phyloP scores from a whole-genome alignment of 495 filamentous ascomycete genomes.

The Penicillium argentinense region DNA sequence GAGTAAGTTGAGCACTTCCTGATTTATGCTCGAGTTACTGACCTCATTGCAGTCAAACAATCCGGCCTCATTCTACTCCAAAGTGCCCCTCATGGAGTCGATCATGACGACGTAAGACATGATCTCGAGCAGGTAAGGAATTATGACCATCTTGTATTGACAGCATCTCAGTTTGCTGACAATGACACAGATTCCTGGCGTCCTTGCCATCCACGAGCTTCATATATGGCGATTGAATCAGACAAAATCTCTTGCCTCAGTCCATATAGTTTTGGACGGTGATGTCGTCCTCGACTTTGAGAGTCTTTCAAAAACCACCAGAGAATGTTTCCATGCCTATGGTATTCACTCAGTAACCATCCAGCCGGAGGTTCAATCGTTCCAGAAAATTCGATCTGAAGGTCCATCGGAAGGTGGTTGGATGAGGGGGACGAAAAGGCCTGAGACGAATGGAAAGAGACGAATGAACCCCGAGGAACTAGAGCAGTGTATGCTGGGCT shows the following conservation, averaged over 20 bases:
- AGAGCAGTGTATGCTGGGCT: conserved; percentile 5
- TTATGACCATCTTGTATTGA: background rate
- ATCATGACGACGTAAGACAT: conserved; percentile 70
- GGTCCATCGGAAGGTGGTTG: background rate
- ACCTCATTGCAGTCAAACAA: conserved; percentile 24
- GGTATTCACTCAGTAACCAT: conserved; percentile 46
- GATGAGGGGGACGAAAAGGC: background rate
- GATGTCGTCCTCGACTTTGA: conserved; percentile 29
- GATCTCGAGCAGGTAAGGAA: conserved; percentile 47
- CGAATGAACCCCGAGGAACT: background rate
- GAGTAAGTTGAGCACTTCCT: conserved; percentile 13
- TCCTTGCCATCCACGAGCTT: conserved; percentile 43
- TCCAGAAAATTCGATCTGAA: background rate
- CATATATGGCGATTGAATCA: conserved; percentile 51
- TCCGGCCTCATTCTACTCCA: conserved; percentile 66
- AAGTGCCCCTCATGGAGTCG: conserved; percentile 73
- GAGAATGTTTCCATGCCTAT: conserved; percentile 47
- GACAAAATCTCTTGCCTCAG: conserved; percentile 41
- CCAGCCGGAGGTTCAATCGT: conserved; percentile 34
- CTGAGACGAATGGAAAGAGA: background rate
- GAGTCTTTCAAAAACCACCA: conserved; percentile 33
- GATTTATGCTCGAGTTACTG: conserved; percentile 18
- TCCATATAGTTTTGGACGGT: conserved; percentile 36
- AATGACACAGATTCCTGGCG: conserved; percentile 27
- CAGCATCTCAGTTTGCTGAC: background rate